These are phyloP conservation scores for Camellia lanceoleosa DNA, from an alignment of 148 eudicot species.

Conservation along the genomic window DNA sequence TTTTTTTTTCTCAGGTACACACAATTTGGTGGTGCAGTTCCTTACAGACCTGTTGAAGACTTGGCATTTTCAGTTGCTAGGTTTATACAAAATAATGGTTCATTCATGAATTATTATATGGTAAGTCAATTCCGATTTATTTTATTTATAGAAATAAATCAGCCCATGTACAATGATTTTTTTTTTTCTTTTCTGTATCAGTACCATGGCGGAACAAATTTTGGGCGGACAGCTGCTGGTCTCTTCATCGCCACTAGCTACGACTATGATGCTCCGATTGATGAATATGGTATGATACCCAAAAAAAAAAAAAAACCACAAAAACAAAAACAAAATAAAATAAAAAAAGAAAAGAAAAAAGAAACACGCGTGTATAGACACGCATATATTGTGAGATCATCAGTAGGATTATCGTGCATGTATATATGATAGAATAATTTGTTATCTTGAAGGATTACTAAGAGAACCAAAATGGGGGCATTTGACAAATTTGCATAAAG, in stretches of 20 bases:
- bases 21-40: slow-evolving; percentile 67
- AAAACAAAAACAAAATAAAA: too few relatives aligned
- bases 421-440: background rate
- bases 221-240: slow-evolving; percentile 68
- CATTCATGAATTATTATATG: slow-evolving; percentile 88
- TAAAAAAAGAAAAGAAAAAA: too few relatives aligned
- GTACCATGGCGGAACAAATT: slow-evolving; percentile 98
- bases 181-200: slow-evolving; percentile 14
- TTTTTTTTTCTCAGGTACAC: slow-evolving; percentile 52
- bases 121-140: slow-evolving; percentile 30
- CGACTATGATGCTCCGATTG: slow-evolving; percentile 91
- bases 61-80: slow-evolving; percentile 81
- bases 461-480: slow-evolving; percentile 89
- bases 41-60: slow-evolving; percentile 84
- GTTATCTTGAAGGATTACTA: slow-evolving; percentile 43
- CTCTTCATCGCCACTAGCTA: slow-evolving; percentile 87
- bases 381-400: slow-evolving; percentile 51
- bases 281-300: slow-evolving; percentile 71
- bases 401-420: too few relatives aligned
- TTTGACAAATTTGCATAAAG: slow-evolving; percentile 75
- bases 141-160: background rate
- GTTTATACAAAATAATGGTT: slow-evolving; percentile 85
- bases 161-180: background rate
- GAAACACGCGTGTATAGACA: too few relatives aligned
- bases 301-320: too few relatives aligned